Percentiles rank a stretch among this genome's conserved stretches.
These are phyloP conservation scores for Oryza coarctata DNA, from an alignment of 176 grass and related monocot genomes.

Conservation along the genomic window DNA sequence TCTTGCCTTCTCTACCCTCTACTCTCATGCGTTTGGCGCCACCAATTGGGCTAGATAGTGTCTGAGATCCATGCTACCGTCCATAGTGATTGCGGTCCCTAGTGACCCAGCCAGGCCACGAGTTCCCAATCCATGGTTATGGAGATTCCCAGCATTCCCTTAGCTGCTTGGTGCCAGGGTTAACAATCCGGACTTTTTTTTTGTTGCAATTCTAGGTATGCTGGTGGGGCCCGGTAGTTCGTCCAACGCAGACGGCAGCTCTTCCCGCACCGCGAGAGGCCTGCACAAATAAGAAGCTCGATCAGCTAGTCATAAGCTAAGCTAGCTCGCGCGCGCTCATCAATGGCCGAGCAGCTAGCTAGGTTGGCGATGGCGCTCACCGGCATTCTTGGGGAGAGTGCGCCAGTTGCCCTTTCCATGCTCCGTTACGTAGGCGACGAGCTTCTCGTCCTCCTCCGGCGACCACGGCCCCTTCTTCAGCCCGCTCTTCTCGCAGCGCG, in stretches of 20 bases:
- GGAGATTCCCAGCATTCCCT: no score
- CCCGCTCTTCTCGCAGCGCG: slow-evolving; percentile 86
- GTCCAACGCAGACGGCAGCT: slow-evolving; percentile 97
- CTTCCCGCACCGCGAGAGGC: slow-evolving; percentile 87
- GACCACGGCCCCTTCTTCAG: slow-evolving; percentile 96
- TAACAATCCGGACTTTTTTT: no score
- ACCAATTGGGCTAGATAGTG: no score
- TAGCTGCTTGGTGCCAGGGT: no score
- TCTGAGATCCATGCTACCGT: no score
- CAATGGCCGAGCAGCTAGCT: neutral
- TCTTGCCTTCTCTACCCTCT: no score
- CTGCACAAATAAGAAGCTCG: slow-evolving; percentile 21
- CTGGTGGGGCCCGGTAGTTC: no score
- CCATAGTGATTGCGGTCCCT: no score
- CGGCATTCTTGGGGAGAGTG: slow-evolving; percentile 88
- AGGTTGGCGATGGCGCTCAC: slow-evolving; percentile 29
- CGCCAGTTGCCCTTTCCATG: slow-evolving; percentile 93
- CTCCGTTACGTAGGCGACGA: slow-evolving; percentile 86
- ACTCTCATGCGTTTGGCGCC: no score
- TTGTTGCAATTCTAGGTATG: no score
- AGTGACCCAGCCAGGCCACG: no score
- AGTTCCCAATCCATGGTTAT: no score
- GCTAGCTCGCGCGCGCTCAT: neutral
- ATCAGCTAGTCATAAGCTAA: neutral
- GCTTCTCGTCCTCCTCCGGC: slow-evolving; percentile 89